phyloP scores from a whole-genome alignment of 192 early-diverging fungal genomes.

The Gamsiella multidivaricata region DNA sequence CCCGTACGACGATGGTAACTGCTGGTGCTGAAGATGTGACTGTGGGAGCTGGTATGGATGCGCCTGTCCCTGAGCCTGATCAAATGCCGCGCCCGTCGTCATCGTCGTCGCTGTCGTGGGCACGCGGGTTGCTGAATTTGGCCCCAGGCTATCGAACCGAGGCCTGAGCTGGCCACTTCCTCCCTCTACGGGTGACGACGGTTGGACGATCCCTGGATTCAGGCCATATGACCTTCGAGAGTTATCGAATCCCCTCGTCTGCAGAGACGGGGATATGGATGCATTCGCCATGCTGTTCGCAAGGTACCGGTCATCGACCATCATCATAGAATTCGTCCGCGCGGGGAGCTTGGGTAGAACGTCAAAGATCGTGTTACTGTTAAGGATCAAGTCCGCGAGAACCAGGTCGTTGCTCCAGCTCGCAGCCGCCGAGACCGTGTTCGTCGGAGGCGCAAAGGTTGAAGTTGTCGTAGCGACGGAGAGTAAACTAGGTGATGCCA shows the following conservation, averaged over 20 bases:
- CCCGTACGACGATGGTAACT: background rate
- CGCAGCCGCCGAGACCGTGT: slow-evolving; percentile 31
- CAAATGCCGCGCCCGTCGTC: background rate
- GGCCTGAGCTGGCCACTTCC: slow-evolving; percentile 15
- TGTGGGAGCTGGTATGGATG: slow-evolving; percentile 1
- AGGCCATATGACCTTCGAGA: slow-evolving; percentile 27
- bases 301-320: slow-evolving; percentile 8
- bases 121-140: background rate
- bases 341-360: slow-evolving; percentile 40
- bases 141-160: slow-evolving; percentile 39
- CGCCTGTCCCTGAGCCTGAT: background rate
- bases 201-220: slow-evolving; percentile 14
- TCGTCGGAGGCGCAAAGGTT: slow-evolving; percentile 11
- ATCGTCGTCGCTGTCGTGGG: background rate
- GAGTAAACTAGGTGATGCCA: background rate
- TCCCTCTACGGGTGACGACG: slow-evolving; percentile 30
- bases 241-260: slow-evolving; percentile 3
- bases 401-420: slow-evolving; percentile 51
- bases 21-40: slow-evolving; percentile 16
- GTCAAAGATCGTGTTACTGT: slow-evolving; percentile 39
- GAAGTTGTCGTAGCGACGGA: background rate
- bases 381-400: slow-evolving; percentile 40
- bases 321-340: slow-evolving; percentile 21
- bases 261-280: background rate
- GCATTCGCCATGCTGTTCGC: background rate